Evolutionary conservation across 192 early-diverging fungal genomes (phyloP), one percentile per base, ranked within the genome.

Genomic region (Geosiphon pyriformis): DNA sequence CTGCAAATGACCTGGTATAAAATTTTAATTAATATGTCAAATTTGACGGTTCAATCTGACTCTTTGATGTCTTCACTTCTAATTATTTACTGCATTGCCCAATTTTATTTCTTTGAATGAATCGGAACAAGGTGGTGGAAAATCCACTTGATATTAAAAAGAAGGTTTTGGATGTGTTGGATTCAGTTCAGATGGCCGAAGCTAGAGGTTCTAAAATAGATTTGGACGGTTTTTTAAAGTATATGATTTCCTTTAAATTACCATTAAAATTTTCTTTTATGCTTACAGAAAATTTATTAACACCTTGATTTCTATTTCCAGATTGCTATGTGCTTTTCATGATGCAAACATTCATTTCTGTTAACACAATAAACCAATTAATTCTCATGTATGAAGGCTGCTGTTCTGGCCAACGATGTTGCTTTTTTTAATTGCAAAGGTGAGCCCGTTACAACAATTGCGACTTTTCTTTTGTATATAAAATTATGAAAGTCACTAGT

Each of bases 191-290:
- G 11, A 85, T 92, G 74, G 74, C 83, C 2, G 88, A 93, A 34
- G 73, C 76, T 12, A 87, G 96, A 67, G 92, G 95, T 3, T 77
- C 90, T 47, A 99, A 95, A 80, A 84, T 94, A 84, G 94, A 94
- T 74, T 82, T 93, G 74, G 92, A 94, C 70, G 96, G 96, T 71
- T 94, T 94, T 77, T 77, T 99, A 70, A 89, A 87, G 85, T 88
- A 78, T 73, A 76, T 75, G 25, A 34, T 53, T 46, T 46, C 35
- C 27, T n/a, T 3, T 2, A 34, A 67, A 33, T 52, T 10, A 2
- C 31, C 65, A 68, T 61, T 47, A 53, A 37, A 23, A 20, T 61
- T 29, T 32, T 17, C 32, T 17, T 59, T 56, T 57, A 53, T 65
- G 57, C 42, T 23, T 48, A 27, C 29, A 56, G 33, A 53, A 12